Base-by-base conservation (phyloP, 1,284 basidiomycete genomes). In the Chondrostereum purpureum region DNA sequence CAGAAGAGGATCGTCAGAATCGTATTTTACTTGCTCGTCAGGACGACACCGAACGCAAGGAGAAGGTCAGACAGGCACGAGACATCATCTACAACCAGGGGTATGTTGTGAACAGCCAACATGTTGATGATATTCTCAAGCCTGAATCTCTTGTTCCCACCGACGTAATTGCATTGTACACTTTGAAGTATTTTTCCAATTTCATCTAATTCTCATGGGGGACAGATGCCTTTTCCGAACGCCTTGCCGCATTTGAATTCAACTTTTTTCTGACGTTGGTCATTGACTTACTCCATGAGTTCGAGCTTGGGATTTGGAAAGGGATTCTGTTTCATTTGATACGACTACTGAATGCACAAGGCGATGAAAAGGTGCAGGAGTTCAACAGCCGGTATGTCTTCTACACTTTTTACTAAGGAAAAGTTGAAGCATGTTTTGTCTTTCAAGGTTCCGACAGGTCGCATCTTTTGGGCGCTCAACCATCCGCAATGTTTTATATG, bases 71-170 rank as follows among this genome's bases (percentile, higher is more conserved):
- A 1, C 16, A 39, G 0, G 58, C 61, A 1, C 46, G 55, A 0
- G 18, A 50, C 4, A 48, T 50, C 0, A 64, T 66, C n/a, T 66
- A 58, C 17, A 44, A 47, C 1, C 14, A 48, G 6, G 59, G 62
- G 0, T 42, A 42, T 6, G 51, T 49, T 1, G 49, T 66, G 18
- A 56, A 54, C 10, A 55, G 57, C 3, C 20, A 19, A 3, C 19
- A 17, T 4, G 52, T 61, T 0, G 49, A 60, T n/a, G 24, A 33
- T 0, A 4, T 53, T 0, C 53, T 70, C 11, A 59, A 61, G 40
- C 19, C 13, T 1, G 20, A 51, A 27, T 67, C 62, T 1, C 49
- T 56, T 6, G 61, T 62, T 4, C 61, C 60, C 10, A 62, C 57
- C 0, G 22, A 47, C 3, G 58, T 63, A 31, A 14, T 52, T 36